Evolutionary conservation across 371 early-diverging fungal species (phyloP).

Genomic region (Synchytrium microbalum): DNA sequence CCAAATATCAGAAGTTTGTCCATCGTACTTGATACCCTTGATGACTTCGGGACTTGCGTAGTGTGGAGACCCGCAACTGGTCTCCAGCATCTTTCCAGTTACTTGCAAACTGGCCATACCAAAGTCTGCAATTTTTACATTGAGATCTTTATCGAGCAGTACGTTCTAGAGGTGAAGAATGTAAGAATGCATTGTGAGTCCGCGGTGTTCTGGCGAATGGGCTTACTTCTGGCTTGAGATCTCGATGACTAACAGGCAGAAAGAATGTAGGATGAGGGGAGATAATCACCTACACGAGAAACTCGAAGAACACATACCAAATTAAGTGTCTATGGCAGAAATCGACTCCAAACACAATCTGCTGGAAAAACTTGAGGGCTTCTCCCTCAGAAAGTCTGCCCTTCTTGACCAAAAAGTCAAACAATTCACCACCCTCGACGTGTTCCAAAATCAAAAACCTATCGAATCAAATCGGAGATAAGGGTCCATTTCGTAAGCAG

Average conservation of each 20-base stretch:
- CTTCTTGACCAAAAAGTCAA: slow-evolving; percentile 83
- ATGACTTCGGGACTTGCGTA: slow-evolving; percentile 93
- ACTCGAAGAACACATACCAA: slow-evolving; percentile 44
- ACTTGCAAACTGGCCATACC: slow-evolving; percentile 79
- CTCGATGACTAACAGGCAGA: slow-evolving; percentile 70
- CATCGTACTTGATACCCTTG: slow-evolving; percentile 73
- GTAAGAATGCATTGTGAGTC: background rate
- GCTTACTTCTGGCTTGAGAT: slow-evolving; percentile 79
- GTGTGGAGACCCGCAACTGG: slow-evolving; percentile 85
- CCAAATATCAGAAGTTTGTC: slow-evolving; percentile 85
- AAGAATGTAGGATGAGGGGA: background rate
- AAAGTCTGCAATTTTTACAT: slow-evolving; percentile 78
- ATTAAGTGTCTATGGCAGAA: slow-evolving; percentile 90
- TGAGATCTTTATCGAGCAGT: slow-evolving; percentile 72
- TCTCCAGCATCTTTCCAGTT: slow-evolving; percentile 58
- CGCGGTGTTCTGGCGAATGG: background rate
- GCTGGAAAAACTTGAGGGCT: slow-evolving; percentile 89
- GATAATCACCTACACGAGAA: background rate
- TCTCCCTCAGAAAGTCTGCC: slow-evolving; percentile 81
- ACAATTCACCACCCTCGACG: slow-evolving; percentile 93
- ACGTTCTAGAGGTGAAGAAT: slow-evolving; percentile 55
- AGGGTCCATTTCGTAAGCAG: slow-evolving; percentile 2
- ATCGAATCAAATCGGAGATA: too few relatives aligned
- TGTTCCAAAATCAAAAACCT: slow-evolving; percentile 94
- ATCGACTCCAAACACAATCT: slow-evolving; percentile 88